These are phyloP conservation scores for Globisporangium recalcitrans DNA, from an alignment of 352 stramenopile genomes.

Conservation along the genomic window DNA sequence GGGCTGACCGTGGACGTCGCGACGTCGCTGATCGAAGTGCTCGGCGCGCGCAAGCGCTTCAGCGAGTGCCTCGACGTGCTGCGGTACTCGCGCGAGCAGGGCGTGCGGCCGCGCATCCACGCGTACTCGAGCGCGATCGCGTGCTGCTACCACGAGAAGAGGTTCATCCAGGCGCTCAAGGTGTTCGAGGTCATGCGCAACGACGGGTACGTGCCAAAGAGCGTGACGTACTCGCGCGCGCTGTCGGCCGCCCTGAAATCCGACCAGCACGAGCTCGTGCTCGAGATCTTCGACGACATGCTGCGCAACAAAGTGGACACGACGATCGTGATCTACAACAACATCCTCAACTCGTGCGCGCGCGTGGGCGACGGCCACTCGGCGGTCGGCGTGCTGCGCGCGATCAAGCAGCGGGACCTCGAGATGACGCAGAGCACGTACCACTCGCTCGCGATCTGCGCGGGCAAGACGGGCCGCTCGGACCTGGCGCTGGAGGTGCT, in stretches of 20 bases:
- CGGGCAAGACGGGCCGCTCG: conserved; percentile 67
- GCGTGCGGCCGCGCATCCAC: conserved; percentile 73
- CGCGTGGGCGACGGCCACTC: conserved; percentile 66
- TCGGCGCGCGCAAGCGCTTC: conserved; percentile 36
- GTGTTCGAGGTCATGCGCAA: conserved; percentile 87
- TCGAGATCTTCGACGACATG: conserved; percentile 88
- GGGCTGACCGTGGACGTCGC: conserved; percentile 41
- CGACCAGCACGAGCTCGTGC: conserved; percentile 72
- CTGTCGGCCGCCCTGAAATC: conserved; percentile 77
- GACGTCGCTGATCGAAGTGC: conserved; percentile 58
- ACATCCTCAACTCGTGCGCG: conserved; percentile 80
- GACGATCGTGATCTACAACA: conserved; percentile 83
- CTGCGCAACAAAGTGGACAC: conserved; percentile 64
- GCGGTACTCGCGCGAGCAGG: conserved; percentile 56
- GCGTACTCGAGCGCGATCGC: conserved; percentile 76
- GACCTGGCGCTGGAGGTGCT: conserved; percentile 65
- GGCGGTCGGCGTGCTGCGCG: conserved; percentile 56
- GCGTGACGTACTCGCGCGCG: conserved; percentile 81
- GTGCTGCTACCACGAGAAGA: conserved; percentile 69
- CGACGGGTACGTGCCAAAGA: conserved; percentile 74
- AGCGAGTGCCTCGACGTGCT: conserved; percentile 62
- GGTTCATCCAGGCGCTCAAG: conserved; percentile 64
- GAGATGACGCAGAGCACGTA: conserved; percentile 76
- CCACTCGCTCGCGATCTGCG: conserved; percentile 76
- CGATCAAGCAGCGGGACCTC: conserved; percentile 50